Base-by-base conservation (phyloP, 2,329 filamentous ascomycete species). In the Colletotrichum filicis region DNA sequence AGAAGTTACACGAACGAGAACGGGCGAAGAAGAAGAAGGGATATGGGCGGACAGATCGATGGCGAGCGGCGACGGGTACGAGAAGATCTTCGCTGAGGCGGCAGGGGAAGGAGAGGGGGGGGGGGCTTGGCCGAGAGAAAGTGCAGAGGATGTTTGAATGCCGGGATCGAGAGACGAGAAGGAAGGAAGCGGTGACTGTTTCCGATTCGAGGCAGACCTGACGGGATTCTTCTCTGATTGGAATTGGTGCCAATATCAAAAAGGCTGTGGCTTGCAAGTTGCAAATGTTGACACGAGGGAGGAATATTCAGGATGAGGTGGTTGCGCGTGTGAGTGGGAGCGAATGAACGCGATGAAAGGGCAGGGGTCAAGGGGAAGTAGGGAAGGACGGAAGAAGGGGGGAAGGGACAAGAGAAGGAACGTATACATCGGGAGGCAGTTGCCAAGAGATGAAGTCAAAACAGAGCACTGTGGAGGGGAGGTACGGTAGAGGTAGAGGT, bases 391-490 rank as follows among this genome's bases (percentile, higher is more conserved):
- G 26, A 9, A 46, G 19, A 42, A 28, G 16, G 8, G 16, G n/a
- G 7, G 26, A 19, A 52, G 4, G 35, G 19, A 64, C 2, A 16
- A 30, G 11, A 22, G 49, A 5, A 52, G n/a, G 37, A 11, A 30
- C 9, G 24, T 22, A 49, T 49, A 42, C 42, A 4, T 53, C 14
- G 11, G 16, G 24, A 37, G 53, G 52, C 32, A 14, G 52, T 4
- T 53, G 22, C 42, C 59, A 70, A 64, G 70, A 73, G 59, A 63
- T 70, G 70, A 60, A 60, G 70, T 73, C 66, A 52, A 70, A 73
- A 70, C 60, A 73, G 55, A 61, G 61, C 61, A 64, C 61, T 55
- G 46, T 55, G 46, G 32, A 30, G 37, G 59, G 59, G n/a, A 28
- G 59, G 37, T 14, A 26, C 52, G 52, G 52, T 8, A 19, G 55